These are phyloP conservation scores for Leptographium flavum DNA, from an alignment of 2,329 filamentous ascomycete species.

Conservation along the genomic window DNA sequence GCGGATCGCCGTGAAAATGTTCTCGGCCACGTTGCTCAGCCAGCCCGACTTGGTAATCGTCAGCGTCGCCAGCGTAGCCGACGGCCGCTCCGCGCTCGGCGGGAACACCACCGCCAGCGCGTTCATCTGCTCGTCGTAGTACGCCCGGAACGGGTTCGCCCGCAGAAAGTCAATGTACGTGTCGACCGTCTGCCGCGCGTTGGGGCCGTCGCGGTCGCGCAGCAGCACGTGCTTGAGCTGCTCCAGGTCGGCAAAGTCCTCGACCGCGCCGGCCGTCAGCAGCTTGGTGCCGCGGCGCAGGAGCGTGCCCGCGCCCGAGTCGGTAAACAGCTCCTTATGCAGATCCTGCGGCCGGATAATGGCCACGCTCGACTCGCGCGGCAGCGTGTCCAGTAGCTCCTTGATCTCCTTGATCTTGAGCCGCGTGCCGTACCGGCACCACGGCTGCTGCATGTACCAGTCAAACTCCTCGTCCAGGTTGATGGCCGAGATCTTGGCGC, in stretches of 20 bases:
- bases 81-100: conserved; percentile 45
- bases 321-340: conserved; percentile 93
- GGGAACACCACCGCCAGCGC: conserved; percentile 81
- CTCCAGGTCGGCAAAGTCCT: conserved; percentile 60
- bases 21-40: conserved; percentile 89
- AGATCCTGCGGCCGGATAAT: conserved; percentile 95
- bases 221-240: conserved; percentile 73
- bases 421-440: conserved; percentile 88
- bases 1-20: conserved; percentile 85
- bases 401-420: conserved; percentile 98
- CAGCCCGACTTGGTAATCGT: conserved; percentile 90
- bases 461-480: conserved; percentile 96
- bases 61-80: conserved; percentile 78
- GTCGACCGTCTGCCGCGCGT: conserved; percentile 72
- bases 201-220: conserved; percentile 66
- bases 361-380: conserved; percentile 83
- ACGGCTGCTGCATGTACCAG: conserved; percentile 79
- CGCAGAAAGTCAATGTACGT: conserved; percentile 71
- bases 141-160: conserved; percentile 72
- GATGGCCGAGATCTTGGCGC: conserved; percentile 90
- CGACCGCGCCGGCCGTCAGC: conserved; percentile 53
- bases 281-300: conserved; percentile 89
- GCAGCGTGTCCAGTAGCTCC: conserved; percentile 76
- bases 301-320: conserved; percentile 85
- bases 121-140: conserved; percentile 89